phyloP scores from a whole-genome alignment of 2,329 filamentous ascomycete genomes.

The Calonectria pseudoturangicola region DNA sequence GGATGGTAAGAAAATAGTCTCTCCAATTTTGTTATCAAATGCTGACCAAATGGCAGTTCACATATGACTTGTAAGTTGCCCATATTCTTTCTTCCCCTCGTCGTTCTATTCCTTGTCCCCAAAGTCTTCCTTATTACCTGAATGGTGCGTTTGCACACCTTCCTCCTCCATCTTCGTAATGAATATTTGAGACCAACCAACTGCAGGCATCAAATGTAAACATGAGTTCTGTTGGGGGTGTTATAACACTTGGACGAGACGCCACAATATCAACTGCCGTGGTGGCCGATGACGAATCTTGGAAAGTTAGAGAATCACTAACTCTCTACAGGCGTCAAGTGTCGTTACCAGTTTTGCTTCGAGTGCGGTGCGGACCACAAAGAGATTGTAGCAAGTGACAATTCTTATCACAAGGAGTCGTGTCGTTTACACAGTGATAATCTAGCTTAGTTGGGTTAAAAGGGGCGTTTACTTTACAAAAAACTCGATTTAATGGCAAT shows the following conservation, averaged over 20 bases:
- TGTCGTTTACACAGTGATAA: slow-evolving; percentile 58
- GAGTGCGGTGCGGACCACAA: slow-evolving; percentile 60
- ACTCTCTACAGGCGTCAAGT: slow-evolving; percentile 53
- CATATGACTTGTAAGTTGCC: slow-evolving; percentile 65
- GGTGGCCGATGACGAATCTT: slow-evolving; percentile 5
- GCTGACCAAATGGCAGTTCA: slow-evolving; percentile 57
- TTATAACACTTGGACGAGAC: slow-evolving; percentile 42
- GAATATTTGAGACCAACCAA: slow-evolving; percentile 47
- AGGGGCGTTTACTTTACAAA: too few species aligned
- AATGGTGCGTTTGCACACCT: slow-evolving; percentile 44
- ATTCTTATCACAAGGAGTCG: slow-evolving; percentile 55
- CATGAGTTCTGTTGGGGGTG: slow-evolving; percentile 61
- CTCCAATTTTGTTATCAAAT: not conserved
- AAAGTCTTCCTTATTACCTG: slow-evolving; percentile 23
- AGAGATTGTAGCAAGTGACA: slow-evolving; percentile 58
- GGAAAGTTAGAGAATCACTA: slow-evolving; percentile 9
- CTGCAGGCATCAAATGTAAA: slow-evolving; percentile 59
- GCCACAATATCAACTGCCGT: slow-evolving; percentile 50
- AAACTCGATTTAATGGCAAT: too few species aligned
- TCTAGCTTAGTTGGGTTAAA: slow-evolving; percentile 20
- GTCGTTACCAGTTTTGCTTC: slow-evolving; percentile 59
- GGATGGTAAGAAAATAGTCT: slow-evolving; percentile 63
- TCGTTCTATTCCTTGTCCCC: slow-evolving; percentile 17
- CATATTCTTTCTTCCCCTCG: slow-evolving; percentile 15
- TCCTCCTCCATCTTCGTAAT: slow-evolving; percentile 4